Conservation (phyloP, 2,329 filamentous ascomycete species). For the Phialophora verrucosa region DNA sequence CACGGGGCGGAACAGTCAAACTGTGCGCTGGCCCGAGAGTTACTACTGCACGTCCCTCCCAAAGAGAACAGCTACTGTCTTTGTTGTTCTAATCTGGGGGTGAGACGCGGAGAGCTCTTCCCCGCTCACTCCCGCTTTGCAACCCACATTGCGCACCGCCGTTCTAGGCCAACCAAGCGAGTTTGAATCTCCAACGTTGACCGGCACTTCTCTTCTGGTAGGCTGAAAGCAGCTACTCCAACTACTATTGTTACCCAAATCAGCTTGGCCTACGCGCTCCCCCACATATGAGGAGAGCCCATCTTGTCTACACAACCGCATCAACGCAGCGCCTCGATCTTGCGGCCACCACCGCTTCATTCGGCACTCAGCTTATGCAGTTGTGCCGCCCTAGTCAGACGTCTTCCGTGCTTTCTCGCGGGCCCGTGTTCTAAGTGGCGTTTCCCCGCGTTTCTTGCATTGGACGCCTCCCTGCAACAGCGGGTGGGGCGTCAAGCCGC, state of each 20-base stretch:
- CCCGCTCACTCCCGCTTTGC: slow-evolving; percentile 8
- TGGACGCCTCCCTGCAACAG: slow-evolving; percentile 5
- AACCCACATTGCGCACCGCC: slow-evolving; percentile 5
- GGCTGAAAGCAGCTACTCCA: slow-evolving; percentile 13
- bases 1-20: neutral
- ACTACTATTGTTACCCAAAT: slow-evolving; percentile 11
- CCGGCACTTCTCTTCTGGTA: slow-evolving; percentile 16
- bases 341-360: slow-evolving; percentile 12
- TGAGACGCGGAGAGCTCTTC: slow-evolving; percentile 15
- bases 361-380: slow-evolving; percentile 23
- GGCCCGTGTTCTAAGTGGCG: slow-evolving; percentile 16
- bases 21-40: slow-evolving; percentile 15
- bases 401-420: slow-evolving; percentile 1
- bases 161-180: slow-evolving; percentile 12
- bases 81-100: slow-evolving; percentile 4
- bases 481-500: slow-evolving; percentile 12
- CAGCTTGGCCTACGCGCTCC: slow-evolving; percentile 11
- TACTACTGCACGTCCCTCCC: slow-evolving; percentile 11
- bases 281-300: slow-evolving; percentile 21
- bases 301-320: neutral
- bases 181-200: slow-evolving; percentile 5
- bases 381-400: slow-evolving; percentile 17
- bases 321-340: neutral
- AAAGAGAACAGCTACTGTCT: slow-evolving; percentile 1
- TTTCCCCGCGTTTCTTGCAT: slow-evolving; percentile 34